Base-by-base conservation (phyloP, 257 asterid genomes). In the Lantana camara region DNA sequence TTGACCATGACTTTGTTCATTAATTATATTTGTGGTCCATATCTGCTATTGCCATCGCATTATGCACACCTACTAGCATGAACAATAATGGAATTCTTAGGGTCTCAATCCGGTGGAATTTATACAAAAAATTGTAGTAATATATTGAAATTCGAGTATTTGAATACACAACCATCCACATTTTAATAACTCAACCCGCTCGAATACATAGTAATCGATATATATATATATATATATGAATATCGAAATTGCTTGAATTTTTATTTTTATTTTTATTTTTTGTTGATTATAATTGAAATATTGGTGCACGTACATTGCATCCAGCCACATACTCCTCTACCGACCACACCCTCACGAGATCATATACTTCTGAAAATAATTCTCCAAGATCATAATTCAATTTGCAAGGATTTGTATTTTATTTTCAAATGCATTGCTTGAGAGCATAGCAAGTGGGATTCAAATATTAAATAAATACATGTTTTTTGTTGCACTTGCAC, bases 1-100 rank as follows among this genome's bases (percentile, higher is more conserved):
- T 67, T 67, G 73, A 66, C 78, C 57, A 4, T 34, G 6, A n/a
- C 55, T 40, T 27, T 17, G 24, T 69, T 60, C 63, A 60, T 69
- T 56, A 16, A 16, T n/a, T 41, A 1, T 35, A 24, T 27, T 32
- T 9, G 29, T 35, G 57, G 57, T 50, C 57, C 57, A 21, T 21
- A 0, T 44, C 7, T 47, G 16, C 46, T 41, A 12, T 3, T 41
- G 46, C 9, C 11, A 4, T 35, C 11, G 11, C 40, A 35, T 3
- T 30, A n/a, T n/a, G n/a, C n/a, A n/a, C n/a, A n/a, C n/a, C n/a
- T n/a, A n/a, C n/a, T n/a, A n/a, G n/a, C n/a, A n/a, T n/a, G n/a
- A n/a, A n/a, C n/a, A n/a, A n/a, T n/a, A n/a, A n/a, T n/a, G n/a
- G n/a, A n/a, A n/a, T n/a, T n/a, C n/a, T n/a, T n/a, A n/a, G n/a